These are phyloP conservation scores for Bryopsis sp. DNA, from an alignment of 139 green algal species.

Conservation along the genomic window DNA sequence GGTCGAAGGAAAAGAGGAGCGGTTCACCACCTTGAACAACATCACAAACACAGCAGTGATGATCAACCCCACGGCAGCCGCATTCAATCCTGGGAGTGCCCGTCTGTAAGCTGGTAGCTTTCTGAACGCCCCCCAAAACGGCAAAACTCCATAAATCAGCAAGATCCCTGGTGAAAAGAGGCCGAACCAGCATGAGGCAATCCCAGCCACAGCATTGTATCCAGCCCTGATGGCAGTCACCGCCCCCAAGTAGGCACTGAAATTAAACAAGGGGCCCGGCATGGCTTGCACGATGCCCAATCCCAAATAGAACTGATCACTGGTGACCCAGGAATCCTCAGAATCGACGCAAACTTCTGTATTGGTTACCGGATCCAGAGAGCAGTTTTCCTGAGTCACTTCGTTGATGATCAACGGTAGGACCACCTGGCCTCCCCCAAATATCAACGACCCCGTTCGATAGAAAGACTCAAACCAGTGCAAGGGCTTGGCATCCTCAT, in stretches of 20 bases:
- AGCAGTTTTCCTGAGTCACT: no score
- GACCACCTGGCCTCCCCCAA: no score
- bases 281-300: slow-evolving; percentile 74
- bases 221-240: slow-evolving; percentile 61
- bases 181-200: slow-evolving; percentile 69
- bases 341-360: slow-evolving; percentile 32
- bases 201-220: slow-evolving; percentile 44
- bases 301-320: slow-evolving; percentile 77
- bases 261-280: slow-evolving; percentile 94
- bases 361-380: no score
- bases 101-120: slow-evolving; percentile 5
- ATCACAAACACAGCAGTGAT: slow-evolving; percentile 75
- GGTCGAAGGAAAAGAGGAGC: slow-evolving; percentile 47
- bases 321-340: slow-evolving; percentile 64
- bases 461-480: slow-evolving; percentile 85
- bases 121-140: slow-evolving; percentile 78
- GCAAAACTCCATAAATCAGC: slow-evolving; percentile 86
- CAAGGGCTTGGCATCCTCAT: slow-evolving; percentile 40
- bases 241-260: slow-evolving; percentile 85
- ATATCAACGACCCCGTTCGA: no score
- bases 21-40: slow-evolving; percentile 42
- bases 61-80: slow-evolving; percentile 78
- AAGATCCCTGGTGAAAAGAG: slow-evolving; percentile 85
- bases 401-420: no score
- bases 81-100: slow-evolving; percentile 68